These are phyloP conservation scores for Sphenostylis stenocarpa DNA, from an alignment of 306 rosid genomes.

Conservation along the genomic window DNA sequence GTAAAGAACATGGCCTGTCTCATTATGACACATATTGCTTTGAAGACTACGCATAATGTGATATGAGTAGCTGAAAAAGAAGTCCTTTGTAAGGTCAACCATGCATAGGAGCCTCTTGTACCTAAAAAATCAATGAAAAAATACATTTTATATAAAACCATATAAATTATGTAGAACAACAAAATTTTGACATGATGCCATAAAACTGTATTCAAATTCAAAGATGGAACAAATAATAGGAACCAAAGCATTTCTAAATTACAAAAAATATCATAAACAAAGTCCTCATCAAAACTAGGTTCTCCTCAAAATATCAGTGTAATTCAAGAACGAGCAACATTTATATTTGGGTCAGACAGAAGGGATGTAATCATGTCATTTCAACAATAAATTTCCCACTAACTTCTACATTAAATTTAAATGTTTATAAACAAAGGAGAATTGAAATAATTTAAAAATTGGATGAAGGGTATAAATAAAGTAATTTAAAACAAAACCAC, in stretches of 20 bases:
- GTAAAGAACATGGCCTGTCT: conserved; percentile 64
- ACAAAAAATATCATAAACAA: conserved; percentile 5
- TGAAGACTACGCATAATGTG: conserved; percentile 89
- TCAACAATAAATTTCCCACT: not conserved
- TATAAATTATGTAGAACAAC: not conserved
- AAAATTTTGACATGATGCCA: conserved; percentile 6
- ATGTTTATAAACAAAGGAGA: conserved; percentile 13
- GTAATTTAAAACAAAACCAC: conserved; percentile 25
- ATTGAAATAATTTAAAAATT: conserved; percentile 4
- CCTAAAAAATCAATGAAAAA: conserved; percentile 49
- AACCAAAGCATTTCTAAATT: not conserved
- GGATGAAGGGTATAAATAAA: conserved; percentile 18
- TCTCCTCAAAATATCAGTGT: not conserved
- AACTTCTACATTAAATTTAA: not conserved
- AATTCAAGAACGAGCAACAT: not conserved
- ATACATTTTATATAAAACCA: conserved; percentile 14
- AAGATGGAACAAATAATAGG: conserved; percentile 1
- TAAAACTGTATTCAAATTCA: not conserved
- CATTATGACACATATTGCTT: conserved; percentile 65
- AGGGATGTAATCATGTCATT: conserved; percentile 1
- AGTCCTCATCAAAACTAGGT: not conserved
- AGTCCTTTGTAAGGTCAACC: conserved; percentile 95
- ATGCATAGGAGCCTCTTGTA: conserved; percentile 98
- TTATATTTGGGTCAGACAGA: conserved; percentile 9
- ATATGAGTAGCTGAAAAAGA: conserved; percentile 98